Conservation (phyloP, 495 filamentous ascomycete genomes). For the Penicillium flavigenum region DNA sequence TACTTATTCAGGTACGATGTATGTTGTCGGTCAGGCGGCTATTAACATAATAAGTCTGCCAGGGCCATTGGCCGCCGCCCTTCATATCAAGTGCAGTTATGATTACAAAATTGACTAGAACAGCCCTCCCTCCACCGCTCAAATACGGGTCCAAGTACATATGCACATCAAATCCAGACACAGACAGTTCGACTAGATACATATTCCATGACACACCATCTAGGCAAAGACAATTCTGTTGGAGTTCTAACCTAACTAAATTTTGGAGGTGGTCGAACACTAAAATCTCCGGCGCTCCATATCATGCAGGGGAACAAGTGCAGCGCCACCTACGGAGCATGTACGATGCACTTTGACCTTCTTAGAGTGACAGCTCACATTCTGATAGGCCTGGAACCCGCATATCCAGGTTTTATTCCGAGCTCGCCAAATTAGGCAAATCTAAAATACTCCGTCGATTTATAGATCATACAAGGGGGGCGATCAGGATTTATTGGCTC, state of each 20-base stretch:
- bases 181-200: background rate
- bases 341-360: background rate
- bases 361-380: conserved; percentile 10
- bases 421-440: background rate
- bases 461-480: conserved; percentile 12
- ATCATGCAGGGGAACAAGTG: background rate
- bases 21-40: background rate
- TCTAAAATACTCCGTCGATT: background rate
- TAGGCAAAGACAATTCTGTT: background rate
- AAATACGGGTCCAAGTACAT: background rate
- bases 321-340: background rate
- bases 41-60: background rate
- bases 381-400: background rate
- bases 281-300: background rate
- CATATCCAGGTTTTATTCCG: background rate
- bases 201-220: background rate
- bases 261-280: background rate
- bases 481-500: background rate
- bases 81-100: background rate
- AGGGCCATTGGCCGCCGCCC: background rate
- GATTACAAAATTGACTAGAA: background rate
- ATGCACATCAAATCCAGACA: background rate
- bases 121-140: background rate
- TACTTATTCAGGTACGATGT: background rate
- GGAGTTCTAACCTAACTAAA: background rate